Evolutionary conservation across 2,329 filamentous ascomycete genomes (phyloP).

Genomic region (Metarhizium rileyi): DNA sequence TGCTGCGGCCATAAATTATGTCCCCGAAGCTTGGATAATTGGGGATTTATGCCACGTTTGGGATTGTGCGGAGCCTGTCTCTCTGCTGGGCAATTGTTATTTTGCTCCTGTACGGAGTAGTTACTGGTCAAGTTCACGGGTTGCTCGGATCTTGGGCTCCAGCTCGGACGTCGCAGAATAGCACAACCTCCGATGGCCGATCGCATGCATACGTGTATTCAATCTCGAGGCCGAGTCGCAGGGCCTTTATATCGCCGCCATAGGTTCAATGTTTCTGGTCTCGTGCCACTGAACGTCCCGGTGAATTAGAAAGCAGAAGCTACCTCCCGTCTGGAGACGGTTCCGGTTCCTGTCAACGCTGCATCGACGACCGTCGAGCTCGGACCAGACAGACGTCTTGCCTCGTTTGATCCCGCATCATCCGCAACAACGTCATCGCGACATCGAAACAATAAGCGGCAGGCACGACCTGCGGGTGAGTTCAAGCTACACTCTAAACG

Average conservation of each 20-base stretch:
- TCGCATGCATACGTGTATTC: too few relatives aligned
- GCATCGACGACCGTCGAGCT: too few relatives aligned
- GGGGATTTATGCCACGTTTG: background rate
- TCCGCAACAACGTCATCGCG: background rate
- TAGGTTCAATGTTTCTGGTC: too few relatives aligned
- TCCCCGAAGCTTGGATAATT: background rate
- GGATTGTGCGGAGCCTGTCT: background rate
- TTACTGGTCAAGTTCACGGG: background rate
- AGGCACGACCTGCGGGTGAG: background rate
- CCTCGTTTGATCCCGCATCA: too few relatives aligned
- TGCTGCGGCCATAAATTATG: background rate
- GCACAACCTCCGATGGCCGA: background rate
- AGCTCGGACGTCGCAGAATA: background rate
- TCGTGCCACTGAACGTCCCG: too few relatives aligned
- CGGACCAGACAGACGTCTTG: too few relatives aligned
- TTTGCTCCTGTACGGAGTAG: background rate
- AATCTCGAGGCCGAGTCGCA: too few relatives aligned
- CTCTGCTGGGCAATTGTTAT: background rate
- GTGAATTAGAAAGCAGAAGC: too few relatives aligned
- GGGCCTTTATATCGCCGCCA: too few relatives aligned
- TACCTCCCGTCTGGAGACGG: too few relatives aligned
- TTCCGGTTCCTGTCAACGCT: too few relatives aligned
- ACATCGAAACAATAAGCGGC: background rate
- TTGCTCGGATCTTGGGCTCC: slow-evolving; percentile 2
- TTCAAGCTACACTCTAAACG: background rate